phyloP scores from a whole-genome alignment of 2,329 filamentous ascomycete species.

The Diaporthe eres region DNA sequence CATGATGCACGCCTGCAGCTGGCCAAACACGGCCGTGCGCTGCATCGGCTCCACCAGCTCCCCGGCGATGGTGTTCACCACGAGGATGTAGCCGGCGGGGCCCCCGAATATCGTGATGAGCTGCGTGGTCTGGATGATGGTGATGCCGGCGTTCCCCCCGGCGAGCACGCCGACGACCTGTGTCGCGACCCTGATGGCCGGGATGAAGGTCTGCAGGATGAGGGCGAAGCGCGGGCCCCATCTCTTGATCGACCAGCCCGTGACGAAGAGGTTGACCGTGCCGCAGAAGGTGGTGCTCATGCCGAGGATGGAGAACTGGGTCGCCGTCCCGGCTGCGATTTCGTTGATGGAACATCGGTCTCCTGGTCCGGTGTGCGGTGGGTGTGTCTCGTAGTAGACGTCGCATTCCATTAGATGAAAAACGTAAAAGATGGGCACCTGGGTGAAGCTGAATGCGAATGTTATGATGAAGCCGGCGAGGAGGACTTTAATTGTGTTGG shows the following conservation, averaged over 20 bases:
- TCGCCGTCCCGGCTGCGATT: constrained; percentile 75
- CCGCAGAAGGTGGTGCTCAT: constrained; percentile 76
- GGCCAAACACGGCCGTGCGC: constrained; percentile 75
- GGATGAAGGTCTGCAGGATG: constrained; percentile 73
- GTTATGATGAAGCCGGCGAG: constrained; percentile 41
- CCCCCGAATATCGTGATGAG: constrained; percentile 78
- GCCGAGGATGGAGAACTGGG: constrained; percentile 74
- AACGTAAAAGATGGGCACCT: constrained; percentile 66
- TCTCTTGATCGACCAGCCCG: constrained; percentile 76
- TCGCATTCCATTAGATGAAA: constrained; percentile 82
- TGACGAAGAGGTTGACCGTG: constrained; percentile 76
- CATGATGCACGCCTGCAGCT: constrained; percentile 77
- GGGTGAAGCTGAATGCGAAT: constrained; percentile 42
- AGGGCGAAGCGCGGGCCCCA: constrained; percentile 75
- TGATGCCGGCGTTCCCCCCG: constrained; percentile 74
- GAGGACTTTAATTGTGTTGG: constrained; percentile 41
- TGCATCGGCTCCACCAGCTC: constrained; percentile 73
- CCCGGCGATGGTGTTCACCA: constrained; percentile 77
- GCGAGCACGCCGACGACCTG: constrained; percentile 76
- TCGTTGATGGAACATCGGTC: constrained; percentile 72
- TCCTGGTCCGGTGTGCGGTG: constrained; percentile 60
- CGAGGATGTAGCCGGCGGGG: constrained; percentile 77
- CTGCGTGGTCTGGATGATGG: constrained; percentile 77
- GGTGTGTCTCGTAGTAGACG: constrained; percentile 73
- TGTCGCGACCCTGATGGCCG: constrained; percentile 72